These are phyloP conservation scores for Casaregolazyma lundiana DNA, from an alignment of 1,139 yeast species.

Conservation along the genomic window DNA sequence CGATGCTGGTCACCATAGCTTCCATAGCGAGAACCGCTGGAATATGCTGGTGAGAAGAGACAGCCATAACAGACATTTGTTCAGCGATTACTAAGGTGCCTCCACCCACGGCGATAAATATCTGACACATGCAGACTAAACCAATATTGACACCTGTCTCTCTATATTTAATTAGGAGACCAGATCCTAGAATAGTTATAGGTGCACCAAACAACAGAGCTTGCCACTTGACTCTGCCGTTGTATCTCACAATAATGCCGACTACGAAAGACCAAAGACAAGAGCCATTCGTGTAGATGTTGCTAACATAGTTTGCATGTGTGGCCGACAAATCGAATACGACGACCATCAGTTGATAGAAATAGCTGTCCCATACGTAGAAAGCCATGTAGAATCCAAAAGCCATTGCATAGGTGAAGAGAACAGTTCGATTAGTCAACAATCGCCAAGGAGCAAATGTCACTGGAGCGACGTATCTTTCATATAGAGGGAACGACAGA, in stretches of 20 bases:
- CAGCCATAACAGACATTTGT: slow-evolving; percentile 31
- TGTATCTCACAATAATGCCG: slow-evolving; percentile 29
- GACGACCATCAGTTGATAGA: slow-evolving; percentile 28
- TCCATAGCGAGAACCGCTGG: slow-evolving; percentile 29
- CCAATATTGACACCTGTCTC: slow-evolving; percentile 25
- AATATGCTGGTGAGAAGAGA: slow-evolving; percentile 22
- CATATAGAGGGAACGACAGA: slow-evolving; percentile 30
- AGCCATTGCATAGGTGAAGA: slow-evolving; percentile 30
- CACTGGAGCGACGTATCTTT: slow-evolving; percentile 27
- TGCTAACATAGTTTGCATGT: slow-evolving; percentile 30
- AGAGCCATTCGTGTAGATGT: slow-evolving; percentile 32
- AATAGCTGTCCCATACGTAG: slow-evolving; percentile 32
- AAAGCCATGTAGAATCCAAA: slow-evolving; percentile 26
- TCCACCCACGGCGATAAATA: slow-evolving; percentile 33
- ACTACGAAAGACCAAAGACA: slow-evolving; percentile 29
- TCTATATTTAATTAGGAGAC: slow-evolving; percentile 33
- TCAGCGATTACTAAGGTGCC: slow-evolving; percentile 29
- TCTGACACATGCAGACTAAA: slow-evolving; percentile 33
- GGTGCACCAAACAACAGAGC: slow-evolving; percentile 31
- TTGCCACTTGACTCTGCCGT: slow-evolving; percentile 30
- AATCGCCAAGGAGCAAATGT: slow-evolving; percentile 30
- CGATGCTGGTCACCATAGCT: slow-evolving; percentile 24
- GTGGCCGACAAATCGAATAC: slow-evolving; percentile 27
- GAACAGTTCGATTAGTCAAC: slow-evolving; percentile 29
- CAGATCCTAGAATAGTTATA: slow-evolving; percentile 27